Conservation (phyloP, 768 basidiomycete genomes). For the Tulasnella sp. region DNA sequence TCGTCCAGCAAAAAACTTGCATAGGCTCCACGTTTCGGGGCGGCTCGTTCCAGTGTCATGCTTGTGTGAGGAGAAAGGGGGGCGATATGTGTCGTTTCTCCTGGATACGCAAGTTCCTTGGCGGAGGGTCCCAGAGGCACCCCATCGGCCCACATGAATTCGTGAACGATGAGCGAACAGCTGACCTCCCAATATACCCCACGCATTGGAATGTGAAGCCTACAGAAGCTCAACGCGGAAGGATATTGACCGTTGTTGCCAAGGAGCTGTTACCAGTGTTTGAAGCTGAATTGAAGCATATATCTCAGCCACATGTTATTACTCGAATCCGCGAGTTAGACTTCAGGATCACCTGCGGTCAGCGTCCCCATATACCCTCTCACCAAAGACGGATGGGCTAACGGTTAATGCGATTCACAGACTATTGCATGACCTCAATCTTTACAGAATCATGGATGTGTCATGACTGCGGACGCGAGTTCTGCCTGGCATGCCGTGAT, state of each 20-base stretch:
- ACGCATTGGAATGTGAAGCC: constrained; percentile 1
- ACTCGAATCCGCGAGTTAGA: constrained; percentile 68
- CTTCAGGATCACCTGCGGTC: constrained; percentile 72
- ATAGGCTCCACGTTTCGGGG: neutral
- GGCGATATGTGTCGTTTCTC: constrained; percentile 17
- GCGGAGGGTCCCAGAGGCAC: neutral
- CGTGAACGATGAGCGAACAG: neutral
- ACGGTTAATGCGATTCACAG: constrained; percentile 33
- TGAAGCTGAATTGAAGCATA: constrained; percentile 51
- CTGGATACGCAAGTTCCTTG: constrained; percentile 7
- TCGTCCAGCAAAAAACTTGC: constrained; percentile 1
- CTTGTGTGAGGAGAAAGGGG: constrained; percentile 3
- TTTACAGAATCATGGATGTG: constrained; percentile 89
- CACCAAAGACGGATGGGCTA: neutral
- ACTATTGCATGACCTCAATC: constrained; percentile 89
- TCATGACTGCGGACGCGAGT: constrained; percentile 79
- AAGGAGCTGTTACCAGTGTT: constrained; percentile 57
- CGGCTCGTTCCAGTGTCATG: neutral
- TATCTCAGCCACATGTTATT: constrained; percentile 47
- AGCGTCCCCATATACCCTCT: neutral
- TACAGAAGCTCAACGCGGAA: neutral
- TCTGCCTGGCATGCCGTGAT: constrained; percentile 73
- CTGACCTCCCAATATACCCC: neutral
- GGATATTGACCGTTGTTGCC: constrained; percentile 41
- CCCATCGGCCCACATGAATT: neutral